phyloP scores from a whole-genome alignment of 805 yeast genomes.

The Candida hispaniensis region DNA sequence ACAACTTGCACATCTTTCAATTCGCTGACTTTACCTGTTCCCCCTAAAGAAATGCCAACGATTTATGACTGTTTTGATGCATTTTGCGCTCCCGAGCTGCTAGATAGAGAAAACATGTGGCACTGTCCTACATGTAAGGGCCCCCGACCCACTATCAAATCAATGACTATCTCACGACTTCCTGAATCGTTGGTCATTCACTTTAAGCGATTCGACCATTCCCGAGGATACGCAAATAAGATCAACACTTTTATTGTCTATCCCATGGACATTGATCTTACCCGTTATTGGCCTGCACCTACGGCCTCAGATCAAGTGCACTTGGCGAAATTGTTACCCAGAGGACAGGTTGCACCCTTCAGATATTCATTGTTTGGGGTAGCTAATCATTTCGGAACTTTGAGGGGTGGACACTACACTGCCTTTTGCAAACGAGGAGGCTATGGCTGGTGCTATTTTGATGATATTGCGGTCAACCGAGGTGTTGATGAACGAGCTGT shows the following conservation, averaged over 20 bases:
- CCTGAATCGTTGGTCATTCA: conserved; percentile 77
- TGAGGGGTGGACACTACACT: conserved; percentile 84
- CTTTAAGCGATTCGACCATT: conserved; percentile 60
- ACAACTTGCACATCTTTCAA: conserved; percentile 81
- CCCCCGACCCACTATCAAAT: conserved; percentile 55
- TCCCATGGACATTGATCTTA: conserved; percentile 55
- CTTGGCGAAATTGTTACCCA: conserved; percentile 42
- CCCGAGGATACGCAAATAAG: conserved; percentile 34
- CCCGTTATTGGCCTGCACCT: conserved; percentile 60
- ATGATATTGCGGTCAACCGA: conserved; percentile 59
- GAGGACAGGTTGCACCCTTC: conserved; percentile 71
- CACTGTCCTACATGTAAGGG: conserved; percentile 63
- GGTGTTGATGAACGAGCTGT: conserved; percentile 43
- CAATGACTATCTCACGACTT: conserved; percentile 59
- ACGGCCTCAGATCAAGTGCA: conserved; percentile 34
- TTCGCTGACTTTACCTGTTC: conserved; percentile 70
- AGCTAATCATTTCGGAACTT: conserved; percentile 72
- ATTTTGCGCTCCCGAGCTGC: conserved; percentile 61
- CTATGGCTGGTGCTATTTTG: conserved; percentile 70
- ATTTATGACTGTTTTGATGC: conserved; percentile 63
- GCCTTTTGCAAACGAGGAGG: conserved; percentile 58
- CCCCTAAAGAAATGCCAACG: conserved; percentile 30
- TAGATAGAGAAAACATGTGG: conserved; percentile 79
- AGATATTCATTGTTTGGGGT: conserved; percentile 68
- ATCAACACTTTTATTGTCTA: conserved; percentile 56